Base-by-base conservation (phyloP, 345 rosid species). In the Bruguiera gymnorhiza region DNA sequence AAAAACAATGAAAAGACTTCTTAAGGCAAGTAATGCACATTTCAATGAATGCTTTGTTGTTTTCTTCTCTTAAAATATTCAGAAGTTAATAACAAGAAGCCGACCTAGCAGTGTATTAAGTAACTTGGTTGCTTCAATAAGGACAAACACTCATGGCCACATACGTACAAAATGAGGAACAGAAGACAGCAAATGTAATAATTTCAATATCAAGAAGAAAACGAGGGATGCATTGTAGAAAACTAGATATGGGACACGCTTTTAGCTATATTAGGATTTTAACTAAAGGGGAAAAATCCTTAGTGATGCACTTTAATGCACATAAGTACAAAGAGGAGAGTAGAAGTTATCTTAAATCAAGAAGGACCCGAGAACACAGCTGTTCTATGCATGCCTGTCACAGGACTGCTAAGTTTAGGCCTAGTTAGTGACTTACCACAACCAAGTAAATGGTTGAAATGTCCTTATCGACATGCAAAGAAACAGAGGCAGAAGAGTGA, bases 141-240 rank as follows among this genome's bases (percentile, higher is more conserved):
- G 60, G 54, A 73, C 79, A 66, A 37, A 69, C 59, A 26, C 26
- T 64, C 67, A 69, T 64, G 77, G 75, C 76, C 73, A 66, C 36
- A 65, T n/a, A 59, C 54, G 37, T 72, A 72, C 72, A 75, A 76
- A 75, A 34, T n/a, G 6, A 43, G 63, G 51, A 73, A 60, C 65
- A 34, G 23, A 21, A 66, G 60, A 52, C 48, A 64, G 67, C 61
- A 52, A 36, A 62, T 43, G 55, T 56, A 37, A 20, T 55, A 55
- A 7, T 55, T 43, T 66, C 54, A 67, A 61, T 48, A 30, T 75
- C 50, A 26, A 57, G 66, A 68, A 20, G 67, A 68, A 63, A 67
- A 54, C 66, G 60, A 73, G 77, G 66, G 72, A 67, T 65, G 77
- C 37, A 68, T 54, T n/a, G n/a, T 66, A 77, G 72, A 80, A 15